These are phyloP conservation scores for Marvania coccoides DNA, from an alignment of 139 green algal genomes.

Conservation along the genomic window DNA sequence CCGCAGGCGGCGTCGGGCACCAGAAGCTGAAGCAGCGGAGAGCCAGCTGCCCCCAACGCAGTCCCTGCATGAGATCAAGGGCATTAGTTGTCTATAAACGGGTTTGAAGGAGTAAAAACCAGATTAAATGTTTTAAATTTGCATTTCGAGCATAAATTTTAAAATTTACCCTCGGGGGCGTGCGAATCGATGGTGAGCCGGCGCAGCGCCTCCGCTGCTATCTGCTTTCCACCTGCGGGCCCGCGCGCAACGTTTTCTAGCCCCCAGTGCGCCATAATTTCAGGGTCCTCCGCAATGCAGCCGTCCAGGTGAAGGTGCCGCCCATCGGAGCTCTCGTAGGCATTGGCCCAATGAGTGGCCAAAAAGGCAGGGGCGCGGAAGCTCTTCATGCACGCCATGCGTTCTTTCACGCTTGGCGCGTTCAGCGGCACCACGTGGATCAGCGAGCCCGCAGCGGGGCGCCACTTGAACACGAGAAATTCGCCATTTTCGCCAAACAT, in stretches of 20 bases:
- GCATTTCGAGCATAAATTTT: neutral
- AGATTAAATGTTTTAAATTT: neutral
- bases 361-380: constrained; percentile 52
- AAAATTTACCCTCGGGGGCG: constrained; percentile 1
- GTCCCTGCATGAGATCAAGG: too few relatives aligned
- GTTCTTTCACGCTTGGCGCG: constrained; percentile 4
- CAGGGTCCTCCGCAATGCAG: constrained; percentile 37
- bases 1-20: constrained; percentile 7
- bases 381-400: neutral
- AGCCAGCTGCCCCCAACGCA: too few relatives aligned
- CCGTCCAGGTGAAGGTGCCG: constrained; percentile 48
- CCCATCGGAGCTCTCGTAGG: constrained; percentile 9
- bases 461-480: constrained; percentile 65
- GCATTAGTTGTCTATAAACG: too few relatives aligned
- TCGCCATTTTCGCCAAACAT: constrained; percentile 20
- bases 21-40: constrained; percentile 10
- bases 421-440: constrained; percentile 59
- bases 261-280: constrained; percentile 29
- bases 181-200: constrained; percentile 13
- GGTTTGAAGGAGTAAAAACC: too few relatives aligned
- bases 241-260: neutral
- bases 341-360: constrained; percentile 62
- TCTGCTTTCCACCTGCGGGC: neutral
- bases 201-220: neutral
- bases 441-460: constrained; percentile 34